Evolutionary conservation across 208 protist species (phyloP), one percentile per base, ranked within the genome.

Genomic region (Borovskyia barvae): DNA sequence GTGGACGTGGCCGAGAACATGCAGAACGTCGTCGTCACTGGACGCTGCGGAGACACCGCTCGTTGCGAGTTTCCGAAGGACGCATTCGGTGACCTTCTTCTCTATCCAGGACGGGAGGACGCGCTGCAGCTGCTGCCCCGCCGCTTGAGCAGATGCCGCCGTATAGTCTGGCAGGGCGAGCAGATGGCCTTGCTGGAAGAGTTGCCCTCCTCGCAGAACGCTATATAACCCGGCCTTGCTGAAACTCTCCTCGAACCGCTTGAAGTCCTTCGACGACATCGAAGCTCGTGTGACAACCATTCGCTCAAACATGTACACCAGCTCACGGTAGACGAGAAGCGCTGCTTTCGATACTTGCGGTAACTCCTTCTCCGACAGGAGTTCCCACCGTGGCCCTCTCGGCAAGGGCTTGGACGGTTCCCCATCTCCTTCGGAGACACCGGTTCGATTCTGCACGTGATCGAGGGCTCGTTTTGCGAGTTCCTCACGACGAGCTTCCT

Each of bases 291-390:
- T 26, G 19, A 85, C 55, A 9, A 56, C 66, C 48, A 81, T 81
- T 32, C 72, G 66, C 60, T 89, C 79, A 30, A 78, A 83, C 33
- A 82, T 61, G 57, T 77, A 86, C 42, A 82, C 72, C 17, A 92
- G 29, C 32, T 88, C 76, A n/a, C 69, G 49, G 62, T 92, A 92
- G 14, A 87, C 79, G n/a, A 40, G 3, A 25, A 70, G 42, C 4
- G 67, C 72, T 22, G 81, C 65, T 28, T 29, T 51, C 20, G 72
- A 28, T 4, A 75, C n/a, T 20, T 46, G 39, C 3, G 67, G 72
- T 15, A 79, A 12, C 3, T 66, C 35, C n/a, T 39, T 29, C 35
- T 63, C 66, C 9, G 40, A n/a, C n/a, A 43, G 15, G 20, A 28
- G 14, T 28, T 64, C 59, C 65, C 57, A 74, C 29, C 65, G 59